Base-by-base conservation (phyloP, 768 basidiomycete species). In the Pleurotus citrinopileatus region DNA sequence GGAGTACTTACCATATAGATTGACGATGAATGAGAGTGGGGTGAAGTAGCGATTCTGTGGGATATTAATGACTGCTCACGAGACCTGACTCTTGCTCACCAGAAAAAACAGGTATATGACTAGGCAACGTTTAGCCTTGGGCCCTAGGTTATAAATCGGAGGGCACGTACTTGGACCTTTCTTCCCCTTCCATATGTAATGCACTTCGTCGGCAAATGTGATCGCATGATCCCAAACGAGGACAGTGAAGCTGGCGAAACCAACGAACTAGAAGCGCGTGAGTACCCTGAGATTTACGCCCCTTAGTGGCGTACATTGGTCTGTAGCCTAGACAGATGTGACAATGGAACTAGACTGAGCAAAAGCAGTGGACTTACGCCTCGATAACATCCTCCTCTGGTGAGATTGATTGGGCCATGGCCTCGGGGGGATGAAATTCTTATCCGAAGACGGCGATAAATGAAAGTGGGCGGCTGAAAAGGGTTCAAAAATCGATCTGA, bases 1-100 rank as follows among this genome's bases (percentile, higher is more conserved):
- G 3, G 26, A 17, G 22, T 32, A 40, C 60, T 48, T 61, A 73
- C 76, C 80, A 54, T 68, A 76, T 10, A 84, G 61, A 55, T 85
- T 84, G 38, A 85, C 63, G 15, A 84, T 76, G 61, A 87, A 86
- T 1, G 80, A 81, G 2, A 86, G 66, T 0, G 84, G 84, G 0
- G 80, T 84, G n/a, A 86, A 66, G 59, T 87, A 87, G 22, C 84
- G 79, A 59, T 86, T 86, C 83, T 86, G 29, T 12, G 8, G 19
- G 17, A 5, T 5, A 22, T 51, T 22, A 56, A 42, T 38, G 15
- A 20, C 6, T 8, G 17, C 8, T 26, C 17, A 17, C n/a, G 4
- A n/a, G 19, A 20, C 37, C 34, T n/a, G 40, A 52, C 2, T 20
- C 3, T 8, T 4, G 13, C 72, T 20, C 42, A 77, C 76, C 50